phyloP scores from a whole-genome alignment of 2,329 filamentous ascomycete species.

The Epichloe amarillans region DNA sequence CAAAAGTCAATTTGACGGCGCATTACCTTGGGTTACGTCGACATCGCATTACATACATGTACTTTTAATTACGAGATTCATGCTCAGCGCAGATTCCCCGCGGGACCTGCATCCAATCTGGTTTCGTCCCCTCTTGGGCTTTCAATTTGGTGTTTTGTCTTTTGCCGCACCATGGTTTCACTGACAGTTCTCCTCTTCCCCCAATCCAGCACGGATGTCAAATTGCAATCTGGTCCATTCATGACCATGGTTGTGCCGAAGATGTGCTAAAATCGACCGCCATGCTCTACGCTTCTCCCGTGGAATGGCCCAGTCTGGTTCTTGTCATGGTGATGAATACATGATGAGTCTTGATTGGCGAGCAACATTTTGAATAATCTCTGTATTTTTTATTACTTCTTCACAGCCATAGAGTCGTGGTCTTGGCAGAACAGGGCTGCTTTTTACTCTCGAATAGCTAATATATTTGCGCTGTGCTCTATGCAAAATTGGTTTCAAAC shows the following conservation, averaged over 20 bases:
- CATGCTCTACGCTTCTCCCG: conserved; percentile 16
- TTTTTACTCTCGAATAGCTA: not conserved
- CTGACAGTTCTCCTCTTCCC: not conserved
- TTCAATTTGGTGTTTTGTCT: no score
- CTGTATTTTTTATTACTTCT: not conserved
- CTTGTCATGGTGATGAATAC: not conserved
- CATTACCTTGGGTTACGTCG: not conserved
- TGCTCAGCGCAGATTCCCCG: not conserved
- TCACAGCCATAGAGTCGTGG: not conserved
- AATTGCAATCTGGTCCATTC: conserved; percentile 83
- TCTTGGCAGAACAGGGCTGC: not conserved
- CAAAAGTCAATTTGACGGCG: not conserved
- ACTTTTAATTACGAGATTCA: not conserved
- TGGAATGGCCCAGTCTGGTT: conserved; percentile 6
- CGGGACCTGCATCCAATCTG: not conserved
- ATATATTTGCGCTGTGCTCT: not conserved
- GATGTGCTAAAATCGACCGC: conserved; percentile 78
- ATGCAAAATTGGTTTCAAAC: not conserved
- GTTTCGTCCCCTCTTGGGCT: no score
- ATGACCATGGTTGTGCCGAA: conserved; percentile 97
- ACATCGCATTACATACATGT: not conserved
- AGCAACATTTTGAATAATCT: conserved; percentile 11
- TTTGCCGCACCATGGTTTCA: not conserved
- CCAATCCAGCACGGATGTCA: conserved; percentile 84
- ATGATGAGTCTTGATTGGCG: conserved; percentile 12